Base-by-base conservation (phyloP, 345 rosid genomes). In the Acer yangbiense region DNA sequence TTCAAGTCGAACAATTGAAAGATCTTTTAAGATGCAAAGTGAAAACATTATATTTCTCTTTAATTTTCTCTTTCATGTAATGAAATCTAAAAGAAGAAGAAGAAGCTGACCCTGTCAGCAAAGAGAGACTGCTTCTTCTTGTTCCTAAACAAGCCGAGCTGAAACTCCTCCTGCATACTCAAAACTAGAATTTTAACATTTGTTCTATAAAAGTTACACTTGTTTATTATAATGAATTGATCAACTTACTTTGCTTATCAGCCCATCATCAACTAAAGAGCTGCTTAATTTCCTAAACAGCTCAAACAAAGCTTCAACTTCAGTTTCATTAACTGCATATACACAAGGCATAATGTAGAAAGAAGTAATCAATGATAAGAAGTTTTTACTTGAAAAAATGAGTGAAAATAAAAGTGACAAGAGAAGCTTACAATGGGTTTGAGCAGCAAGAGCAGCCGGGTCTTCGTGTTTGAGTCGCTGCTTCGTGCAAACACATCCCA, bases 1-100 rank as follows among this genome's bases (percentile, higher is more conserved):
- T 91, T 91, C 74, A 75, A 77, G 76, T 93, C 96, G 74, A 91
- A 90, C 84, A 93, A 76, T 61, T 85, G 80, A 82, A 93, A 93
- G 6, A 93, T 77, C 95, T 88, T 74, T 44, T n/a, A 35, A 35
- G 64, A 35, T 0, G 20, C 25, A 43, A 46, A 65, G 13, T 32
- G 13, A 70, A 68, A n/a, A 16, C 20, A 18, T 57, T 48, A 21
- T 35, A 43, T 35, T 66, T 66, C 25, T 44, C 6, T 44, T 60
- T n/a, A 46, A 10, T 46, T 46, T 20, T 60, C 29, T 1, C 25
- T 60, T 60, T 60, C 3, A n/a, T 60, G 21, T 20, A 25, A 23
- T 14, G 17, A 50, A 69, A 69, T 18, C 17, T 16, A 52, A 11
- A 71, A 67, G 39, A 35, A 35, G 39, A 32, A 32, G 6, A 35